Percentiles rank a stretch among this genome's conserved stretches.
These are phyloP conservation scores for Rehmannia glutinosa DNA, from an alignment of 257 asterid species.

Conservation along the genomic window DNA sequence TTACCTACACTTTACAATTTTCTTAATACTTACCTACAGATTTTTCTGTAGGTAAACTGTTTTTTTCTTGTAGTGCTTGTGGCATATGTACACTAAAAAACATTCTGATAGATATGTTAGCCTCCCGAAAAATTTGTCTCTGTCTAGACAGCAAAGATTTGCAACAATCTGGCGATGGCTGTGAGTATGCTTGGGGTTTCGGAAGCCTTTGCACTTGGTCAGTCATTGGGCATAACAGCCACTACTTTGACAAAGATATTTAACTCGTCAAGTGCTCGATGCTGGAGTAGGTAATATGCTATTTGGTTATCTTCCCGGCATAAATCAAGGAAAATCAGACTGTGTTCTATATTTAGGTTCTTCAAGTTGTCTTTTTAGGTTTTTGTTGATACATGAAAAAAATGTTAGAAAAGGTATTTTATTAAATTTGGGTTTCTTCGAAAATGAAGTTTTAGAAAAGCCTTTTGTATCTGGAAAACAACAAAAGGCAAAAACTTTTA, in stretches of 20 bases:
- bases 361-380: no score
- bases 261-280: conserved; percentile 92
- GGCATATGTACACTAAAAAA: neutral
- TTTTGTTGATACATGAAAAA: no score
- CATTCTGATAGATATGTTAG: neutral
- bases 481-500: no score
- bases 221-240: conserved; percentile 71
- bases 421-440: no score
- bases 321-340: neutral
- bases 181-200: conserved; percentile 97
- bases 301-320: neutral
- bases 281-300: conserved; percentile 90
- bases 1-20: no score
- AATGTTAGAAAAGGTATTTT: no score
- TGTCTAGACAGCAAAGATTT: conserved; percentile 76
- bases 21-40: no score
- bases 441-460: no score
- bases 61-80: no score
- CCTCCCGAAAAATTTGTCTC: neutral
- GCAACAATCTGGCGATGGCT: conserved; percentile 97
- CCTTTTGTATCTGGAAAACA: no score
- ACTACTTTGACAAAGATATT: conserved; percentile 67
- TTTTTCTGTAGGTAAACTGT: no score
- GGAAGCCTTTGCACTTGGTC: conserved; percentile 92
- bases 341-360: neutral